phyloP scores from a whole-genome alignment of 2,329 filamentous ascomycete species.

The Gremmenia infestans region DNA sequence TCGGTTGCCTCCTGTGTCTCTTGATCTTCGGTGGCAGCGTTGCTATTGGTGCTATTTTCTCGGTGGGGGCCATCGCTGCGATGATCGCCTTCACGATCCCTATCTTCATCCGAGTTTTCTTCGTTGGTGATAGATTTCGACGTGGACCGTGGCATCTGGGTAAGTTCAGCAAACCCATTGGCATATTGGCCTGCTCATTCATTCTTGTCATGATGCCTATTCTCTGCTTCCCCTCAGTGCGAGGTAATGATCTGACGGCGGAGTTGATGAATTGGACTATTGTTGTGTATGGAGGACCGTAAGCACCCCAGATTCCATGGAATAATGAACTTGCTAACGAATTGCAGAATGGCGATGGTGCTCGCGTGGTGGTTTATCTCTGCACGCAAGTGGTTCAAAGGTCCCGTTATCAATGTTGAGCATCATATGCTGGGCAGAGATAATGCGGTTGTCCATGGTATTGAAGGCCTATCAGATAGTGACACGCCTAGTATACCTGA shows the following conservation, averaged over 20 bases:
- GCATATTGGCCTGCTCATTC: slow-evolving; percentile 49
- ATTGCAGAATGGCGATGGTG: slow-evolving; percentile 44
- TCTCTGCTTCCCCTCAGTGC: slow-evolving; percentile 54
- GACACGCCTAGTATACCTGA: slow-evolving; percentile 7
- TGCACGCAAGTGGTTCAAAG: slow-evolving; percentile 62
- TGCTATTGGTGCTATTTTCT: slow-evolving; percentile 61
- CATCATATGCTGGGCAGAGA: slow-evolving; percentile 30
- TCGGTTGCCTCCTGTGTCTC: slow-evolving; percentile 54
- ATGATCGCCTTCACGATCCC: slow-evolving; percentile 55
- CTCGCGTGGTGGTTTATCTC: slow-evolving; percentile 56
- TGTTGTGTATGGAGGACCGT: slow-evolving; percentile 55
- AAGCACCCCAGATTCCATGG: slow-evolving; percentile 10
- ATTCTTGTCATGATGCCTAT: slow-evolving; percentile 63
- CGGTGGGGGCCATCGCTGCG: slow-evolving; percentile 60
- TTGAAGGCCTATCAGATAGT: slow-evolving; percentile 20
- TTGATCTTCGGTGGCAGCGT: slow-evolving; percentile 57
- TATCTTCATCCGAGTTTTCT: slow-evolving; percentile 51
- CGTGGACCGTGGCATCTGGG: slow-evolving; percentile 63
- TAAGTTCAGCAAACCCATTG: slow-evolving; percentile 51
- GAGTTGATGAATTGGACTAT: slow-evolving; percentile 60
- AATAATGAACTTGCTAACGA: slow-evolving; percentile 6
- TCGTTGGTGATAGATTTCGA: slow-evolving; percentile 57
- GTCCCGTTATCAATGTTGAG: slow-evolving; percentile 59
- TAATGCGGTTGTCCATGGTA: slow-evolving; percentile 19
- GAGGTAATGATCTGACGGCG: slow-evolving; percentile 46